Evolutionary conservation across 768 basidiomycete genomes (phyloP), one percentile per base, ranked within the genome.

Genomic region (Auriculariales sp.): DNA sequence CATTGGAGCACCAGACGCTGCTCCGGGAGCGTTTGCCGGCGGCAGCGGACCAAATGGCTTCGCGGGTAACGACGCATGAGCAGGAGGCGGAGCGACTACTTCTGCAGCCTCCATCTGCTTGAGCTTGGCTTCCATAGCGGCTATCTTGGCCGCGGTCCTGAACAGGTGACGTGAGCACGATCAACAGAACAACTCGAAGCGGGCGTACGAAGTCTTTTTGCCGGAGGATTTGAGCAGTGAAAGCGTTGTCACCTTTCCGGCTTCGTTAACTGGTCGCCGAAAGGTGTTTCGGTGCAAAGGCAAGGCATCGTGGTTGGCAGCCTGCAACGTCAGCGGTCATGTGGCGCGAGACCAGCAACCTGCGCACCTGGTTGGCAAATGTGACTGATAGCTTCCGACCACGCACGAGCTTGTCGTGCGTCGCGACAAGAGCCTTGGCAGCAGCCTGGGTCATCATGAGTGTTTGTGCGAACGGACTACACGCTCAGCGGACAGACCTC

Each of bases 101-200:
- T n/a, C n/a, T 12, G 5, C 39, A 11, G 19, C 60, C 57, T 79
- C 78, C 75, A 95, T 79, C 54, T 88, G 78, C 15, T 79, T 75
- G 22, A 99, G 70, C 64, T 99, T 99, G 2, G 94, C 94, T 65
- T 99, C 95, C 74, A 97, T 84, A 58, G 83, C 77, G 6, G 92
- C 91, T 56, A 99, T 99, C 66, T 97, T 95, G 57, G 79, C 81
- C 36, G 74, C 68, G 2, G 88, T 92, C 46, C 87, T 93, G 58
- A 42, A 24, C 25, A 49, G 53, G 33, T 4, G 19, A 28, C 15
- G 29, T 30, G 15, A n/a, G 5, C 15, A 29, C 22, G 17, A 22
- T 36, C 27, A 32, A 19, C 27, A 44, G 6, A 35, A 50, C 47
- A 27, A 25, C 11, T 14, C 19, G n/a, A 45, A 50, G 34, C 27